phyloP scores from a whole-genome alignment of 2,329 filamentous ascomycete species.

The Cadophora luteo-olivacea region DNA sequence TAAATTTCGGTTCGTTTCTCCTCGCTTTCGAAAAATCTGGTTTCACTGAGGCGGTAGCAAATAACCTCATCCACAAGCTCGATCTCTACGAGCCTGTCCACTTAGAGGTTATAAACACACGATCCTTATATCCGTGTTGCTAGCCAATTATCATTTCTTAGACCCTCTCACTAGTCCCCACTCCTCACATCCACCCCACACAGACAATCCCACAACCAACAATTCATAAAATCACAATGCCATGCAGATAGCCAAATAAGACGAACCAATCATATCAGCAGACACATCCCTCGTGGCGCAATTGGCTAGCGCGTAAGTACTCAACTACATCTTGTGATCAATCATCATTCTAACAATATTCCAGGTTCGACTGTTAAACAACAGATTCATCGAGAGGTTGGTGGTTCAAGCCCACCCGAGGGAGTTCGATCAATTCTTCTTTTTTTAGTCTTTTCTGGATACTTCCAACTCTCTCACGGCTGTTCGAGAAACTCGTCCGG shows the following conservation, averaged over 20 bases:
- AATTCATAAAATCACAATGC: background rate
- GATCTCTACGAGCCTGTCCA: background rate
- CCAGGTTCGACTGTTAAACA: conserved; percentile 7
- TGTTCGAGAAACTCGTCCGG: background rate
- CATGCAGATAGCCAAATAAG: conserved; percentile 6
- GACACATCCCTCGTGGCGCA: conserved; percentile 9
- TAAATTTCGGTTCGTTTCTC: too few relatives aligned
- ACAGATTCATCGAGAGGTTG: conserved; percentile 1
- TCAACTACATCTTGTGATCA: background rate
- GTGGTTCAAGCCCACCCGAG: background rate
- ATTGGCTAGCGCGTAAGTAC: conserved; percentile 15
- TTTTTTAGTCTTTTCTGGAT: background rate
- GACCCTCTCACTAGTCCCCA: background rate
- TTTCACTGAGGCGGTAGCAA: background rate
- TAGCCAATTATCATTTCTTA: background rate
- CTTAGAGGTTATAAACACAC: background rate
- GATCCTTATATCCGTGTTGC: too few relatives aligned
- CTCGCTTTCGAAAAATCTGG: background rate
- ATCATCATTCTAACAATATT: background rate
- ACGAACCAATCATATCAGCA: conserved; percentile 13
- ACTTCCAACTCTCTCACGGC: too few relatives aligned
- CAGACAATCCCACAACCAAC: background rate
- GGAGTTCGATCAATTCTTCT: background rate
- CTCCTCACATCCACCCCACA: background rate
- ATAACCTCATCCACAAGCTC: background rate